phyloP scores from a whole-genome alignment of 2,329 filamentous ascomycete species.

The Monosporascus sp. region DNA sequence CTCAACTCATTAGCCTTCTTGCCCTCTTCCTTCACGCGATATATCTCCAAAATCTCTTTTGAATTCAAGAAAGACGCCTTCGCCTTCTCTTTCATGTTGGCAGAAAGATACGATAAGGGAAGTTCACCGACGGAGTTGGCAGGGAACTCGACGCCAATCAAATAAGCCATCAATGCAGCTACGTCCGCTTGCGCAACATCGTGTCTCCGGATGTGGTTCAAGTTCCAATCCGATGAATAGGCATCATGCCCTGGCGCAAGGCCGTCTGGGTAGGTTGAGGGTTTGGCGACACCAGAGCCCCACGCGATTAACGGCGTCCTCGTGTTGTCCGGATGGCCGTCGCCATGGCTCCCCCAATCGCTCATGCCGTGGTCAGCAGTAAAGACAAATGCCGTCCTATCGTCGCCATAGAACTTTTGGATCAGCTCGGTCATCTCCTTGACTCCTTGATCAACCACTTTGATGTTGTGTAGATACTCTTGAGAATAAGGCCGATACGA shows the following conservation, averaged over 20 bases:
- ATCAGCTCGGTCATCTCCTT: slow-evolving; percentile 76
- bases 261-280: slow-evolving; percentile 49
- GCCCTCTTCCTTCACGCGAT: slow-evolving; percentile 82
- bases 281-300: slow-evolving; percentile 85
- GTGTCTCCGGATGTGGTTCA: slow-evolving; percentile 75
- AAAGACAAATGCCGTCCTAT: slow-evolving; percentile 89
- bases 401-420: slow-evolving; percentile 78
- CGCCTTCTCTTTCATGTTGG: slow-evolving; percentile 69
- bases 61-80: slow-evolving; percentile 81
- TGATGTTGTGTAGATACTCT: slow-evolving; percentile 91
- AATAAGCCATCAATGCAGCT: slow-evolving; percentile 90
- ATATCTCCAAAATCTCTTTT: slow-evolving; percentile 88
- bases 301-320: slow-evolving; percentile 87
- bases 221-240: slow-evolving; percentile 82
- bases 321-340: slow-evolving; percentile 96
- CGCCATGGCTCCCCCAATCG: slow-evolving; percentile 97
- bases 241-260: slow-evolving; percentile 81
- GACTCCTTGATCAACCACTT: slow-evolving; percentile 88
- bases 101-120: slow-evolving; percentile 75
- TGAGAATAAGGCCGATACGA: slow-evolving; percentile 83
- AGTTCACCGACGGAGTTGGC: slow-evolving; percentile 95
- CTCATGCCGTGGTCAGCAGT: slow-evolving; percentile 99
- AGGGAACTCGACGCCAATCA: slow-evolving; percentile 82
- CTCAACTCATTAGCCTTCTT: slow-evolving; percentile 72
- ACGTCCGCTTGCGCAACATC: slow-evolving; percentile 94